Conservation (phyloP, 2,329 filamentous ascomycete genomes). For the Penicillium sp. region DNA sequence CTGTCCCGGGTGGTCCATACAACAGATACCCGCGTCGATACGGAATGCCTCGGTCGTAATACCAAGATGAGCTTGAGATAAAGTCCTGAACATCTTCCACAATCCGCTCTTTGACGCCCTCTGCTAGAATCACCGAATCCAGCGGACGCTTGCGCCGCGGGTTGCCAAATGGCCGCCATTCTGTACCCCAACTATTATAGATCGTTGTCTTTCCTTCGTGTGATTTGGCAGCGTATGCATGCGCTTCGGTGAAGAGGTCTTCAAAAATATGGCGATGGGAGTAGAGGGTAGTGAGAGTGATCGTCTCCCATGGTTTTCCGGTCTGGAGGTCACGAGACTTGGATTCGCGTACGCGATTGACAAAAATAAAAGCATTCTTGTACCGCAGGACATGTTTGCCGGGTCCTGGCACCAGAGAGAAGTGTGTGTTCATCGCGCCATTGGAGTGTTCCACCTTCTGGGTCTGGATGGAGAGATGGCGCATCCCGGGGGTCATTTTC, state of each 20-base stretch:
- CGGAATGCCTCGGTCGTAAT: slow-evolving; percentile 89
- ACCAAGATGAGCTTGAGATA: slow-evolving; percentile 77
- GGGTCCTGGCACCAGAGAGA: slow-evolving; percentile 87
- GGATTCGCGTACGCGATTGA: slow-evolving; percentile 81
- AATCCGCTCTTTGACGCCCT: slow-evolving; percentile 79
- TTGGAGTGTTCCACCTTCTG: slow-evolving; percentile 62
- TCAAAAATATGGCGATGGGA: slow-evolving; percentile 86
- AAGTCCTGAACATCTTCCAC: slow-evolving; percentile 83
- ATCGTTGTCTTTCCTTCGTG: slow-evolving; percentile 93
- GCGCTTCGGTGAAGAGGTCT: slow-evolving; percentile 83
- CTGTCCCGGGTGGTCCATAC: slow-evolving; percentile 85
- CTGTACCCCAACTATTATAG: slow-evolving; percentile 79
- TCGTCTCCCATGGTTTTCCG: slow-evolving; percentile 89
- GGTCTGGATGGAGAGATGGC: slow-evolving; percentile 66
- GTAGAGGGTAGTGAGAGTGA: slow-evolving; percentile 90
- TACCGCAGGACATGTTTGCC: slow-evolving; percentile 87
- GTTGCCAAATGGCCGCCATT: slow-evolving; percentile 83
- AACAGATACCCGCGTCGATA: slow-evolving; percentile 88
- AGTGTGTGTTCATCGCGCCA: slow-evolving; percentile 73
- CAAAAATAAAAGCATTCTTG: slow-evolving; percentile 80
- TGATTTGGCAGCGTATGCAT: slow-evolving; percentile 73
- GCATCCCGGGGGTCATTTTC: slow-evolving; percentile 60
- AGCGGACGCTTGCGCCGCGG: slow-evolving; percentile 84
- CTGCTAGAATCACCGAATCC: slow-evolving; percentile 81
- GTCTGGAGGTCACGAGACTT: slow-evolving; percentile 77